Percentiles rank a stretch among this genome's conserved stretches.
Conservation (phyloP, 352 stramenopile species). For the Pythium chondricola region DNA sequence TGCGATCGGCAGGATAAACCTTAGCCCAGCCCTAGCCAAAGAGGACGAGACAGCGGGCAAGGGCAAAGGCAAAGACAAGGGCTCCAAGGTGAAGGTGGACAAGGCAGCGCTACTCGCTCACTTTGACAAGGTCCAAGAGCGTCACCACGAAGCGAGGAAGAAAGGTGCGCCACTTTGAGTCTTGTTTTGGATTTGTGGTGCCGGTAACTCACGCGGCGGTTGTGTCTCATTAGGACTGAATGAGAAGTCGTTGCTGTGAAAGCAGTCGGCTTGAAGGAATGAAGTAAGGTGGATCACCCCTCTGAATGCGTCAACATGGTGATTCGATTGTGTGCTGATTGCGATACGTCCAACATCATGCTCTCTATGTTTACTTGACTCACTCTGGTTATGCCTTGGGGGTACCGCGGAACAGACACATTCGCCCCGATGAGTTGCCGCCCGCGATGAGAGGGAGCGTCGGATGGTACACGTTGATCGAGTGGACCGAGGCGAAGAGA, state of each 20-base stretch:
- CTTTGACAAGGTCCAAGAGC: slow-evolving; percentile 69
- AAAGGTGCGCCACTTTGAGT: slow-evolving; percentile 58
- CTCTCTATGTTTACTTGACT: slow-evolving; percentile 9
- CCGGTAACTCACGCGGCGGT: background rate
- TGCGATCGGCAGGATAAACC: slow-evolving; percentile 69
- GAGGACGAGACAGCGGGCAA: background rate
- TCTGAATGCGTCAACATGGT: too few species aligned
- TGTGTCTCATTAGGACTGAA: slow-evolving; percentile 15
- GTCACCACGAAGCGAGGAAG: slow-evolving; percentile 61
- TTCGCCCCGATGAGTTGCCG: slow-evolving; percentile 69
- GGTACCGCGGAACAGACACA: slow-evolving; percentile 49
- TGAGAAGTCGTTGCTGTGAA: slow-evolving; percentile 54
- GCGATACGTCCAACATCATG: background rate
- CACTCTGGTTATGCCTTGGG: background rate
- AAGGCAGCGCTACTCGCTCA: slow-evolving; percentile 50
- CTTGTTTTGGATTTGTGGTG: background rate
- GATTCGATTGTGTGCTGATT: too few species aligned
- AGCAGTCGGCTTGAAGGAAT: too few species aligned
- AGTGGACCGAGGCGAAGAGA: slow-evolving; percentile 77
- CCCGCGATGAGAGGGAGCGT: slow-evolving; percentile 58
- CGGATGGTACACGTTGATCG: slow-evolving; percentile 84
- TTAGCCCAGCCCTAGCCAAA: slow-evolving; percentile 19
- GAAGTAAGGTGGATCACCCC: too few species aligned
- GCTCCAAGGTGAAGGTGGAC: slow-evolving; percentile 24
- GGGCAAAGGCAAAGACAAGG: slow-evolving; percentile 2